A percentile compares a stretch with the other conserved stretches of the same genome.
phyloP scores from a whole-genome alignment of 2,329 filamentous ascomycete genomes.

The Arthrobotrys sphaeroides region DNA sequence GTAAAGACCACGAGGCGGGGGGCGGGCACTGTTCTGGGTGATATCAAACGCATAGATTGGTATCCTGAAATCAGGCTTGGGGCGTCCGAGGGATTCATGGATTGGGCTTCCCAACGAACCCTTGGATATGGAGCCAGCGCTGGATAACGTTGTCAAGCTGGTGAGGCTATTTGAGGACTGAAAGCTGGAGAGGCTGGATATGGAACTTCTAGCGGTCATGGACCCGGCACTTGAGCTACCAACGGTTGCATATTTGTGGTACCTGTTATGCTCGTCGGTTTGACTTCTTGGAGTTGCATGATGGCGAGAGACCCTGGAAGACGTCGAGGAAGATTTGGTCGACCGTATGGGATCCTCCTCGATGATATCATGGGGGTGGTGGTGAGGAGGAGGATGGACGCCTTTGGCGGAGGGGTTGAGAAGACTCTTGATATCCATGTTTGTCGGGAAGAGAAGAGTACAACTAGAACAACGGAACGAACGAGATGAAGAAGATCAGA shows the following conservation, averaged over 20 bases:
- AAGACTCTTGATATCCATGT: slow-evolving; percentile 50
- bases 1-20: slow-evolving; percentile 39
- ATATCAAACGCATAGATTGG: slow-evolving; percentile 49
- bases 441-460: slow-evolving; percentile 12
- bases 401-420: slow-evolving; percentile 45
- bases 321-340: slow-evolving; percentile 44
- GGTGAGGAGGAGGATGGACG: neutral
- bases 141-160: slow-evolving; percentile 49
- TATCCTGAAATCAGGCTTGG: slow-evolving; percentile 49
- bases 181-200: slow-evolving; percentile 46
- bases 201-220: slow-evolving; percentile 51
- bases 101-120: slow-evolving; percentile 43
- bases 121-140: slow-evolving; percentile 44
- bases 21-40: slow-evolving; percentile 44
- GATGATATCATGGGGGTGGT: neutral
- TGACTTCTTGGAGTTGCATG: slow-evolving; percentile 27
- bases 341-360: slow-evolving; percentile 40
- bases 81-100: slow-evolving; percentile 38
- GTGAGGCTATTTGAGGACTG: slow-evolving; percentile 43
- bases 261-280: slow-evolving; percentile 29
- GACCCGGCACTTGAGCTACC: slow-evolving; percentile 48
- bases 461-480: neutral
- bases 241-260: slow-evolving; percentile 51
- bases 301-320: slow-evolving; percentile 42
- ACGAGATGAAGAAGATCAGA: slow-evolving; percentile 24